Evolutionary conservation across 2,329 filamentous ascomycete genomes (phyloP), one percentile per base, ranked within the genome.

Genomic region (Claviceps pusilla): DNA sequence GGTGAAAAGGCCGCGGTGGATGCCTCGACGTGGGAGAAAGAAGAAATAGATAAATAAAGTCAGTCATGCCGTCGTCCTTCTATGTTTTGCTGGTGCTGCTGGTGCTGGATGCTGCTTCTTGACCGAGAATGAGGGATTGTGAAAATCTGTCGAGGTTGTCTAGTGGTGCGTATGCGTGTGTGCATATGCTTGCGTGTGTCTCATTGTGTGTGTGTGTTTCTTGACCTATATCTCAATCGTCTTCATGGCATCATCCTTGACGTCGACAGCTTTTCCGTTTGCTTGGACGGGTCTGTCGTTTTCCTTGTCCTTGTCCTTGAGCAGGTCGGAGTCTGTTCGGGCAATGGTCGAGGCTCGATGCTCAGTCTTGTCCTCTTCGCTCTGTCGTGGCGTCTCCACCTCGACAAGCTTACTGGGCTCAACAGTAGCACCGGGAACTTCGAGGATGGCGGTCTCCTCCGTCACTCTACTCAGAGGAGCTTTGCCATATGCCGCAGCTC

Each of bases 391-490:
- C 3, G 74, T 77, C 47, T 79, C 76, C 3, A 80, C 73, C 62
- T 80, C 77, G 43, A 82, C 76, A 16, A 82, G 70, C 58, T 76
- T 77, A 53, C 70, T 67, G 19, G 73, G 69, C 57, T 74, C 70
- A 50, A 72, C 68, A 7, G 65, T 58, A 47, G 66, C 65, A 39
- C 60, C 64, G 55, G 58, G 69, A 60, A 66, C 71, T 50, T 73
- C 70, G 3, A 71, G 69, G 48, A 71, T 66, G 31, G 68, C 62
- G 10, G 68, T 63, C 66, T 91, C 87, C 68, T 91, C 87, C 0
- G 84, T 79, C 14, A 91, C 87, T 58, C 84, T 76, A 51, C 85
- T 84, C 55, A 91, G 72, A 16, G 86, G 86, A 60, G 83, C 87
- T 14, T 83, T 77, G 62, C 89, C 83, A 59, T 80, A 79, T 57